phyloP scores from a whole-genome alignment of 805 yeast genomes.

The Kuraishia ogatae region DNA sequence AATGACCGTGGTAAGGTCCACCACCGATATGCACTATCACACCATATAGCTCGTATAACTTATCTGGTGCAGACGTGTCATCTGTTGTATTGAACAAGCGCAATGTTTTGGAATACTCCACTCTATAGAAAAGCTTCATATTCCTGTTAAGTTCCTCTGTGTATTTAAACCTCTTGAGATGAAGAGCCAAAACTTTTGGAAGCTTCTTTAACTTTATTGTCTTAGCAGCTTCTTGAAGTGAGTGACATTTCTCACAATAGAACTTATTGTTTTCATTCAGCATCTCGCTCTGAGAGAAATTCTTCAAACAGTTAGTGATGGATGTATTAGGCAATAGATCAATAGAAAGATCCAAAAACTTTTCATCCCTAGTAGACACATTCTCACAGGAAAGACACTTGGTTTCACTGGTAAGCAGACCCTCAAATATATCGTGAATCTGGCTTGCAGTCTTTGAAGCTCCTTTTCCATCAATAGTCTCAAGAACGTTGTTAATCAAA shows the following conservation, averaged over 20 bases:
- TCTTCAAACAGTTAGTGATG: slow-evolving; percentile 67
- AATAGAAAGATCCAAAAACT: slow-evolving; percentile 77
- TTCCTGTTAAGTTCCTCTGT: slow-evolving; percentile 73
- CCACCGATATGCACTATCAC: slow-evolving; percentile 94
- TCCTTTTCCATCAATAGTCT: slow-evolving; percentile 32
- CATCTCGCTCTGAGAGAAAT: slow-evolving; percentile 81
- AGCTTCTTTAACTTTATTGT: slow-evolving; percentile 70
- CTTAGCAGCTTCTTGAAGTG: slow-evolving; percentile 90
- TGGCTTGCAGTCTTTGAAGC: slow-evolving; percentile 4
- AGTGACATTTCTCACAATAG: slow-evolving; percentile 84
- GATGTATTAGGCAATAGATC: slow-evolving; percentile 74
- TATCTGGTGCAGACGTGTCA: slow-evolving; percentile 39
- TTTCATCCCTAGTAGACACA: slow-evolving; percentile 72
- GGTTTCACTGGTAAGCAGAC: slow-evolving; percentile 77
- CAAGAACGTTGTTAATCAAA: slow-evolving; percentile 58
- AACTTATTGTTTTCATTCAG: slow-evolving; percentile 84
- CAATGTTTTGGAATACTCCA: slow-evolving; percentile 68
- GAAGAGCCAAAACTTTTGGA: slow-evolving; percentile 75
- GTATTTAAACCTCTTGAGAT: slow-evolving; percentile 87
- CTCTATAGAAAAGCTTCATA: slow-evolving; percentile 80
- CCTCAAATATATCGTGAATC: slow-evolving; percentile 67
- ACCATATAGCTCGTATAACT: slow-evolving; percentile 72
- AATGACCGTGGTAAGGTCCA: slow-evolving; percentile 97
- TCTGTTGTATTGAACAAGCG: slow-evolving; percentile 63
- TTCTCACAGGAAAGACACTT: slow-evolving; percentile 87